phyloP scores from a whole-genome alignment of 2,329 filamentous ascomycete species.

The Coleophoma cylindrospora region DNA sequence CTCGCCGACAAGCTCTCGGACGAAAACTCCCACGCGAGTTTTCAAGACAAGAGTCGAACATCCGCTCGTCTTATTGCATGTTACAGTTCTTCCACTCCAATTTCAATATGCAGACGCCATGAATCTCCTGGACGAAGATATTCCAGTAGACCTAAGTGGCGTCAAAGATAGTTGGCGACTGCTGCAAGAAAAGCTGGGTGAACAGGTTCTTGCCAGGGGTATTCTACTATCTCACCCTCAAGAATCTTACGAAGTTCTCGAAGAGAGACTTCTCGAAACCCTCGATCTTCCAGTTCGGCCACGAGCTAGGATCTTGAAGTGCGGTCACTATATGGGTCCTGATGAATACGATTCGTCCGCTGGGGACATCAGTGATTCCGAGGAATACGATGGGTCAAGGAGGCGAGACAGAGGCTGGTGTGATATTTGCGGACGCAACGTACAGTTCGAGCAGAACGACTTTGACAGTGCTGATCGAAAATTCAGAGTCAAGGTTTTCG shows the following conservation, averaged over 20 bases:
- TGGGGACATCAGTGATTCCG: slow-evolving; percentile 8
- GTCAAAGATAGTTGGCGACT: slow-evolving; percentile 61
- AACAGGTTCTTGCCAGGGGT: slow-evolving; percentile 69
- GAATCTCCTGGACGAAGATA: slow-evolving; percentile 32
- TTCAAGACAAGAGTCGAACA: slow-evolving; percentile 50
- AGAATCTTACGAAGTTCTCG: slow-evolving; percentile 73
- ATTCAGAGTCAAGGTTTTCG: slow-evolving; percentile 85
- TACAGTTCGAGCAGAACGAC: slow-evolving; percentile 20
- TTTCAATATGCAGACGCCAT: slow-evolving; percentile 59
- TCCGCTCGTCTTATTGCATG: slow-evolving; percentile 75
- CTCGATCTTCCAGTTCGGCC: slow-evolving; percentile 62
- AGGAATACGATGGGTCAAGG: slow-evolving; percentile 3
- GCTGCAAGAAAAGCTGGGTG: slow-evolving; percentile 64
- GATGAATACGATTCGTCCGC: slow-evolving; percentile 12
- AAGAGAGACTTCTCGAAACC: slow-evolving; percentile 71
- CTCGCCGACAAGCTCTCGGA: slow-evolving; percentile 14
- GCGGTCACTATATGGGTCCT: slow-evolving; percentile 69
- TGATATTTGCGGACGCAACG: slow-evolving; percentile 25
- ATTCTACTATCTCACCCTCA: slow-evolving; percentile 74
- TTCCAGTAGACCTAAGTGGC: slow-evolving; percentile 41
- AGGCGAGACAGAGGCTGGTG: slow-evolving; percentile 21
- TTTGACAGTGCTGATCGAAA: slow-evolving; percentile 21
- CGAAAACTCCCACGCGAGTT: slow-evolving; percentile 43
- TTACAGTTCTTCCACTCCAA: slow-evolving; percentile 67
- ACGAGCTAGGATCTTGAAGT: slow-evolving; percentile 66